A percentile compares a stretch with the other conserved stretches of the same genome.
phyloP scores from a whole-genome alignment of 257 asterid species.

The Solanum corneliomulleri region DNA sequence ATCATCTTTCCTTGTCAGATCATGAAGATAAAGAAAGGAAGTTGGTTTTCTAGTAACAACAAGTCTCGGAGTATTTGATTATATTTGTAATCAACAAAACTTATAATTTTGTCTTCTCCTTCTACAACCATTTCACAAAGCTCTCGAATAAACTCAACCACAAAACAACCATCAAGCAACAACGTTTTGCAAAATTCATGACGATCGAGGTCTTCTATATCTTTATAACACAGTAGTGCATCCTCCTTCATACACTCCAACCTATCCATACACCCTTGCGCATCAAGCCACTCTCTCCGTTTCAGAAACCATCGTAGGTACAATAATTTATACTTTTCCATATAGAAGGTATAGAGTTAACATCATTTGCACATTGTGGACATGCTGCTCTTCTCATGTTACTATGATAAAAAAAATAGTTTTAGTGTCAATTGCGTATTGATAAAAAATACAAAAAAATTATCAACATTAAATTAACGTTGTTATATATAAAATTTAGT shows the following conservation, averaged over 20 bases:
- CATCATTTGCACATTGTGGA: too few species aligned
- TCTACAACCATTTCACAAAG: too few species aligned
- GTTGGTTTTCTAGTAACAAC: constrained; percentile 1
- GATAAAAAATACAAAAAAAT: too few species aligned
- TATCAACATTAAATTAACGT: too few species aligned
- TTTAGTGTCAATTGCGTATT: too few species aligned
- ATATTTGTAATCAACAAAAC: not conserved
- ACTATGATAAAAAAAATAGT: too few species aligned
- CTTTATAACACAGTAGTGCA: not conserved
- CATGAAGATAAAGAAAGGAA: not conserved
- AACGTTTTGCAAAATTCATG: not conserved
- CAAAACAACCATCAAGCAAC: constrained; percentile 8
- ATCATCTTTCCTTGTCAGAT: rapidly evolving
- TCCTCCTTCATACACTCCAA: not conserved
- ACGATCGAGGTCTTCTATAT: not conserved
- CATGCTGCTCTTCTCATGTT: too few species aligned
- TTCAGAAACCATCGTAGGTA: not conserved
- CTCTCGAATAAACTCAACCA: constrained; percentile 3
- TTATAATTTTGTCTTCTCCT: not conserved
- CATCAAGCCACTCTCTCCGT: not conserved
- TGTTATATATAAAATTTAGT: too few species aligned
- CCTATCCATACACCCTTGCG: too few species aligned
- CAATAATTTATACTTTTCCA: not conserved
- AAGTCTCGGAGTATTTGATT: not conserved
- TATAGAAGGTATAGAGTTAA: too few species aligned